These are phyloP conservation scores for Cyclanthera cordifolia DNA, from an alignment of 306 rosid species.

Conservation along the genomic window DNA sequence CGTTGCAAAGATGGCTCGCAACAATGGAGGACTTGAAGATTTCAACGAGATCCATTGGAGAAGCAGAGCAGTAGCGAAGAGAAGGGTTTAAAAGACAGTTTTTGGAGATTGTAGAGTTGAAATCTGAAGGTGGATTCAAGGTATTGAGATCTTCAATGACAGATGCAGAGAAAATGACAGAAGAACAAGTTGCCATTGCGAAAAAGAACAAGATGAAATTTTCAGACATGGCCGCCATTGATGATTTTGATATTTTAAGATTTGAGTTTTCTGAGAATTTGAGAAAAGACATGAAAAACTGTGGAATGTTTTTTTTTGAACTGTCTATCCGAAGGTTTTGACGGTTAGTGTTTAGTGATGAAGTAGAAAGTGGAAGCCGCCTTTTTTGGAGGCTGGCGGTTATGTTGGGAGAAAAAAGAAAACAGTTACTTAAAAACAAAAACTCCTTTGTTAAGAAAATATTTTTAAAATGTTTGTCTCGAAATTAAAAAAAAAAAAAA, in stretches of 20 bases:
- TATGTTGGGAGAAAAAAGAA: neutral
- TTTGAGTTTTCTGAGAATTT: neutral
- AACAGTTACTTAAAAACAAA: neutral
- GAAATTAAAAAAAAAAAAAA: too few species aligned
- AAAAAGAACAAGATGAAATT: constrained; percentile 17
- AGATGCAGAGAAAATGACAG: constrained; percentile 27
- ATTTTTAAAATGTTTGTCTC: neutral
- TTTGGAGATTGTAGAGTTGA: constrained; percentile 41
- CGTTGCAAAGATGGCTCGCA: constrained; percentile 65
- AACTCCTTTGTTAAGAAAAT: neutral
- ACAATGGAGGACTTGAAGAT: constrained; percentile 58
- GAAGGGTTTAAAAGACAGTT: constrained; percentile 54
- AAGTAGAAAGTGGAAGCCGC: constrained; percentile 11
- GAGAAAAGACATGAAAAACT: neutral
- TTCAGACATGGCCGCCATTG: constrained; percentile 39
- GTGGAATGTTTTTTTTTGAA: neutral
- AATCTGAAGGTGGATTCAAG: constrained; percentile 45
- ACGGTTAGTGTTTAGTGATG: neutral
- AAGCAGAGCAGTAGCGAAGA: constrained; percentile 50
- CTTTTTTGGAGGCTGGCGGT: constrained; percentile 11
- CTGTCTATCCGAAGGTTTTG: neutral
- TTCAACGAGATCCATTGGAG: constrained; percentile 38
- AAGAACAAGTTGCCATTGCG: constrained; percentile 9
- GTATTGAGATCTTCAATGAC: constrained; percentile 52
- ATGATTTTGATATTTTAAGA: neutral